Evolutionary conservation across 257 asterid species (phyloP).

Genomic region (Haberlea rhodopensis): DNA sequence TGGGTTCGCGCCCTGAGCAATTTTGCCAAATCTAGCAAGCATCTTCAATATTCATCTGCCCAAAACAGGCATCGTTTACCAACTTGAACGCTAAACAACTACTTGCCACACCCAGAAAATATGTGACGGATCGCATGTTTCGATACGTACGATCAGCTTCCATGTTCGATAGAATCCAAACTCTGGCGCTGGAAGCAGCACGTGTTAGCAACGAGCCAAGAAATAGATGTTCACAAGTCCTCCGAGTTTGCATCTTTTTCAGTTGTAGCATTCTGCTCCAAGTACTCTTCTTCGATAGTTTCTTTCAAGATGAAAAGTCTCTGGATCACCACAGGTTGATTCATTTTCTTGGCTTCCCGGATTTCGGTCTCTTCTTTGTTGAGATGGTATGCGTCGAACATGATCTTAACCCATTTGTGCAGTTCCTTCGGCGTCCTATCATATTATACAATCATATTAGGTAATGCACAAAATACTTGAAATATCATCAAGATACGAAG

Average conservation of each 20-base stretch:
- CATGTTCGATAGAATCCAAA: not conserved
- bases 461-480: constrained; percentile 7
- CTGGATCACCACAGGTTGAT: constrained; percentile 79
- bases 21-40: not conserved
- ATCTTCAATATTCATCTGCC: not conserved
- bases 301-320: constrained; percentile 84
- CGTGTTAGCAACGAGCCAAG: not conserved
- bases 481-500: not conserved
- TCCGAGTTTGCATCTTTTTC: constrained; percentile 34
- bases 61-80: not conserved
- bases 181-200: not conserved
- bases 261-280: constrained; percentile 43
- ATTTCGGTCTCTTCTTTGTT: constrained; percentile 81
- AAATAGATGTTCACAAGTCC: constrained; percentile 27
- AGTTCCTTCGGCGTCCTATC: constrained; percentile 88
- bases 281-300: constrained; percentile 81
- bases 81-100: no score
- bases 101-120: not conserved
- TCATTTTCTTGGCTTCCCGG: constrained; percentile 80
- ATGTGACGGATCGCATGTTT: not conserved
- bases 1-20: no score
- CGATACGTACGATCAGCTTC: no score
- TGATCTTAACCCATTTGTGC: constrained; percentile 84
- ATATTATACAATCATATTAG: constrained; percentile 8
- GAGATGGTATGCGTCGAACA: constrained; percentile 90